Evolutionary conservation across 2,329 filamentous ascomycete species (phyloP).

Genomic region (Fusarium solani-melongenae): DNA sequence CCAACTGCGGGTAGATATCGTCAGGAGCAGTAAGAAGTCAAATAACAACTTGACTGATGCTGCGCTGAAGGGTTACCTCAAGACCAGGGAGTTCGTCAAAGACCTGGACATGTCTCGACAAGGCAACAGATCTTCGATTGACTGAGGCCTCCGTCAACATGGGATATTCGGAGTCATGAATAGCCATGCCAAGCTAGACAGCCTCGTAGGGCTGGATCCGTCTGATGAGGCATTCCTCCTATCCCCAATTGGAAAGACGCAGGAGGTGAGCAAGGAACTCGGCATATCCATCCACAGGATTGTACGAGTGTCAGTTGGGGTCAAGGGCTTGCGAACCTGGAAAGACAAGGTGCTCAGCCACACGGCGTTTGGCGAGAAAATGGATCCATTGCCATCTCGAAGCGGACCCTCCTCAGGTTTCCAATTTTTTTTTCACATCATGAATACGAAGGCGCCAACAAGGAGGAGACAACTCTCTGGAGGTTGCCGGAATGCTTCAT

Average conservation of each 20-base stretch:
- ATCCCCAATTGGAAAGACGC: slow-evolving; percentile 4
- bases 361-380: not conserved
- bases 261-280: not conserved
- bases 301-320: not conserved
- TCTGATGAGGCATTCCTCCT: slow-evolving; percentile 17
- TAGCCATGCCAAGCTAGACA: not conserved
- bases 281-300: not conserved
- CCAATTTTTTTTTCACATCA: not conserved
- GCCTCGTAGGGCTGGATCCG: slow-evolving; percentile 23
- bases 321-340: not conserved
- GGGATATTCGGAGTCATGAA: not conserved
- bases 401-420: not conserved
- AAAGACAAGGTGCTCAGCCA: slow-evolving; percentile 1
- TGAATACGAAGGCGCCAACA: not conserved
- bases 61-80: not conserved
- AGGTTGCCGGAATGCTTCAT: not conserved
- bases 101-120: not conserved
- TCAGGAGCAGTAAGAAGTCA: not conserved
- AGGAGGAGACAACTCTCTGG: not conserved
- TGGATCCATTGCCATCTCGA: not conserved
- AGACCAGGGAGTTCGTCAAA: not conserved
- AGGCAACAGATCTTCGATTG: not conserved
- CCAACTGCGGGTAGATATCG: not conserved
- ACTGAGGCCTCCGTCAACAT: slow-evolving; percentile 10
- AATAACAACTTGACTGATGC: not conserved